Percentiles rank a stretch among this genome's conserved stretches.
Evolutionary conservation across 139 green algal genomes (phyloP).

Genomic region (Volvox reticuliferus): DNA sequence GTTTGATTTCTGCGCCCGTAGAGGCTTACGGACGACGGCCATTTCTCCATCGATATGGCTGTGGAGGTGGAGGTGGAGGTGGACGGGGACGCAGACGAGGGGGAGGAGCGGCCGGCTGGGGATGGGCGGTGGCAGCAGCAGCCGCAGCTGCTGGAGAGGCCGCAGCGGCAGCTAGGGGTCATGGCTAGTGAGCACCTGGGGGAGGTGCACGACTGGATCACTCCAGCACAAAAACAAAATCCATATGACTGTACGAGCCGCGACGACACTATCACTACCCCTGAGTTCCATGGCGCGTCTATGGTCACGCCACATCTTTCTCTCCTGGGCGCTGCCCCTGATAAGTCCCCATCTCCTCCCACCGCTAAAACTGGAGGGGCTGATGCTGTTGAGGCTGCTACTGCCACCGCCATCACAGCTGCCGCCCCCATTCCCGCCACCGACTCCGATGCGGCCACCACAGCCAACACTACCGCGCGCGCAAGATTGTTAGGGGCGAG

Average conservation of each 20-base stretch:
- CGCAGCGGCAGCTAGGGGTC: not conserved
- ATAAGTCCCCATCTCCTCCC: not conserved
- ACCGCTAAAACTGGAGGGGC: not conserved
- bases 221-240: not conserved
- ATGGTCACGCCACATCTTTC: not conserved
- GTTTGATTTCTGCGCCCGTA: not conserved
- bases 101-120: not conserved
- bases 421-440: not conserved
- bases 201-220: no score
- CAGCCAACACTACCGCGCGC: not conserved
- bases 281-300: not conserved
- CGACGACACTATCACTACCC: not conserved
- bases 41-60: conserved; percentile 39
- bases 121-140: not conserved
- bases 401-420: not conserved
- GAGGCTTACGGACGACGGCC: conserved; percentile 18
- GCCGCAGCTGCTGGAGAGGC: not conserved
- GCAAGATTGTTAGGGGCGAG: no score
- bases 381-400: not conserved
- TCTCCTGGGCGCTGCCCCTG: not conserved
- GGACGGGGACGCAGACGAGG: not conserved
- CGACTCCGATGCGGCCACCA: not conserved
- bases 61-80: not conserved
- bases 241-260: not conserved
- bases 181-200: not conserved